Evolutionary conservation across 2,329 filamentous ascomycete genomes (phyloP).

Genomic region (Endoconidiophora polonica): DNA sequence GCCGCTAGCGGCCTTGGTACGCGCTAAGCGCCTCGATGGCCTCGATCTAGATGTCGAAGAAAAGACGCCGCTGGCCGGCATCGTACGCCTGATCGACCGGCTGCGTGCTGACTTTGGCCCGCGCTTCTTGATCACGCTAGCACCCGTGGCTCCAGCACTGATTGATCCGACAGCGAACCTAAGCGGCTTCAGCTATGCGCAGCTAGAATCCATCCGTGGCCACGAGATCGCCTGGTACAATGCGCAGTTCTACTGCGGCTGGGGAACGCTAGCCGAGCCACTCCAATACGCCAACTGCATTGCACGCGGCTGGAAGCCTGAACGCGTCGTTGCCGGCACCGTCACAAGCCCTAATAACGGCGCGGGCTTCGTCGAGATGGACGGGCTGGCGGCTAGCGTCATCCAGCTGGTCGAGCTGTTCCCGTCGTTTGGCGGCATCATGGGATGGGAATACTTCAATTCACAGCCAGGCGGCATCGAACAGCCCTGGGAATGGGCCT

Average conservation of each 20-base stretch:
- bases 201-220: slow-evolving; percentile 52
- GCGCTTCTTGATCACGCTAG: slow-evolving; percentile 60
- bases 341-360: slow-evolving; percentile 68
- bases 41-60: slow-evolving; percentile 73
- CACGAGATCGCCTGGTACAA: slow-evolving; percentile 71
- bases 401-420: slow-evolving; percentile 31
- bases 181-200: slow-evolving; percentile 66
- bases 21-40: slow-evolving; percentile 45
- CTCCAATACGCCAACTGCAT: slow-evolving; percentile 34
- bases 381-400: slow-evolving; percentile 30
- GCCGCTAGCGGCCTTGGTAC: slow-evolving; percentile 50
- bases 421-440: slow-evolving; percentile 64
- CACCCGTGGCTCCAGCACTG: slow-evolving; percentile 62
- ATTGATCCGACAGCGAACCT: slow-evolving; percentile 41
- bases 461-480: slow-evolving; percentile 45
- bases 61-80: slow-evolving; percentile 46
- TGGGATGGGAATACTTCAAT: slow-evolving; percentile 96
- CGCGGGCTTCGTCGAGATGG: slow-evolving; percentile 30
- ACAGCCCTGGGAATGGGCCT: slow-evolving; percentile 64
- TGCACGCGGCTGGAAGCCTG: slow-evolving; percentile 50
- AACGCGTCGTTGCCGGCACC: slow-evolving; percentile 63
- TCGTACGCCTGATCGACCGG: slow-evolving; percentile 50
- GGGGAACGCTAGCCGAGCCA: slow-evolving; percentile 41
- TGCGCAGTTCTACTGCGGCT: slow-evolving; percentile 84
- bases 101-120: slow-evolving; percentile 52